Base-by-base conservation (phyloP, 73 alveolate species). In the Paramecium tetraurelia region DNA sequence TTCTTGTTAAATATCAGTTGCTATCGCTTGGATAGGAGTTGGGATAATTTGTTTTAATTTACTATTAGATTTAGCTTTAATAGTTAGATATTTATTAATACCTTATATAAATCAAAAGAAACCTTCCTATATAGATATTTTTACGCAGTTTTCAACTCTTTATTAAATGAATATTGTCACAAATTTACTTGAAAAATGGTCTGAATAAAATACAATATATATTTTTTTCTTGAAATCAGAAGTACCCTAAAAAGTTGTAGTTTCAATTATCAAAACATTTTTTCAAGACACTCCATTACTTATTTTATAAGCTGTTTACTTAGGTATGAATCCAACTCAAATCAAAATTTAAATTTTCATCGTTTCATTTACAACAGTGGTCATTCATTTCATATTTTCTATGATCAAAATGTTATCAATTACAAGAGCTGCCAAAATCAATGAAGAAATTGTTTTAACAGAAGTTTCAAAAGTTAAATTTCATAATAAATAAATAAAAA, bases 81-180 rank as follows among this genome's bases (percentile, higher is more conserved):
- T 48, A 4, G 33, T 80, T 2, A 80, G 90, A 44, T 80, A 21
- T 43, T 10, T 80, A 21, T 27, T 80, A 9, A 48, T 48, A 4
- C 70, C 76, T 20, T 80, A 29, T 27, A 5, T 80, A 10, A 11
- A 80, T 48, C 8, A 41, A 20, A 38, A 41, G 43, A 20, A 41
- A 41, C 57, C 38, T 7, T 40, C 90, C 0, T 80, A 80, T 80
- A 41, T 80, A 43, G 90, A 80, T 44, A 63, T 48, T 3, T 80
- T 43, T 22, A 24, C 50, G 1, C 50, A 80, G 48, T 80, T 80
- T 80, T 22, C 63, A 9, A 80, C 90, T 18, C 46, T 80, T 24
- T 80, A 80, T 22, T 80, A 80, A 80, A 80, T 80, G 90, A 80
- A 80, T 35, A 80, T 80, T 8, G 75, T 80, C 5, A 41, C 90